Base-by-base conservation (phyloP, 371 early-diverging fungal genomes). In the Rhizomucor miehei region DNA sequence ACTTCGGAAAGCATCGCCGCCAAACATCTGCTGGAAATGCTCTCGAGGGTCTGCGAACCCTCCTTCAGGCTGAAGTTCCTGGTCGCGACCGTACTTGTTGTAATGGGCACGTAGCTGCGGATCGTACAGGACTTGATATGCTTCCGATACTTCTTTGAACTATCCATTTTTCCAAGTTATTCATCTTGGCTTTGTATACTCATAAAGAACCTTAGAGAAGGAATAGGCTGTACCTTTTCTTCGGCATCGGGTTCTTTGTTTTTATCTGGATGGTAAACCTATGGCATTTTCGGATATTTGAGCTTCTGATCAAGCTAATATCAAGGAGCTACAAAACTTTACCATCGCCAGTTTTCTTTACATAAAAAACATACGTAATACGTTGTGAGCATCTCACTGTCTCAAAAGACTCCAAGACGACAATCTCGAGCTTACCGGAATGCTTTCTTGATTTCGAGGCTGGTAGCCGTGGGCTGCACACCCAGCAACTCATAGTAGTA, bases 251-350 rank as follows among this genome's bases (percentile, higher is more conserved):
- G 78, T 46, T 81, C 85, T n/a, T 85, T 80, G 70, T 94, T 94
- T 74, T 98, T 96, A 80, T 98, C 98, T 13, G 94, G 99, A 77
- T 99, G 99, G 73, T 87, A 95, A 73, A 92, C 90, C 75, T 77
- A 65, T 44, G 46, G 29, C 21, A 52, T 21, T 46, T 41, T 29
- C 35, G 34, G 36, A 48, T 9, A n/a, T n/a, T n/a, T n/a, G n/a
- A n/a, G n/a, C n/a, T n/a, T n/a, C n/a, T n/a, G n/a, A 12, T 12
- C 19, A 17, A 20, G 44, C 24, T 17, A 47, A 17, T 25, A 43
- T 20, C 17, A 48, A n/a, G n/a, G n/a, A n/a, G n/a, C n/a, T n/a
- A n/a, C n/a, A n/a, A 12, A n/a, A 40, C 19, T 54, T 46, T 75
- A 75, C 76, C 52, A 75, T 71, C 16, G 76, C 76, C 46, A 75